Conservation (phyloP, 2,329 filamentous ascomycete species). For the Colletotrichum sp. region DNA sequence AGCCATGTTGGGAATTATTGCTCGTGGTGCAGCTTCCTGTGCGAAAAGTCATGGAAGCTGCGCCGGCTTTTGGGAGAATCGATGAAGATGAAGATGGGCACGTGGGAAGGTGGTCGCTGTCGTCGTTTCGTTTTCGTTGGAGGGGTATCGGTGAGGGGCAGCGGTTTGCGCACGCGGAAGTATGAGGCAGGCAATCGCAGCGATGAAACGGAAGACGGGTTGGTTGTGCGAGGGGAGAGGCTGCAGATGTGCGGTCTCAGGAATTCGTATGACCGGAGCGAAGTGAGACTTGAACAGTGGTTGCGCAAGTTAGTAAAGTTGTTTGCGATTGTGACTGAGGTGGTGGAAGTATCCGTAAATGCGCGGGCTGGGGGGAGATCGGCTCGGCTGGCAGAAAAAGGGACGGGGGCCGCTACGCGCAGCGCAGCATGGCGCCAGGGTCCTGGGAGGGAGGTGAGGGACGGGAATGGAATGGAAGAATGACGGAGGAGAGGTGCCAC, state of each 20-base stretch:
- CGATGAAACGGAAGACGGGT: background rate
- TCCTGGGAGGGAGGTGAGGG: background rate
- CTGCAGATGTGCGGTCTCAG: background rate
- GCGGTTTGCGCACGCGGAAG: background rate
- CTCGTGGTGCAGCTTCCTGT: conserved; percentile 44
- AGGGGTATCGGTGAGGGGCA: background rate
- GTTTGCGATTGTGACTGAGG: background rate
- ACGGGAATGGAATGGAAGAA: background rate
- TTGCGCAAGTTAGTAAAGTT: conserved; percentile 5
- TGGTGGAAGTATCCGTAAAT: conserved; percentile 1
- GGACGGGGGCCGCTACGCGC: background rate
- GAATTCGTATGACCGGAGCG: background rate
- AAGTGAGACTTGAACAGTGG: background rate
- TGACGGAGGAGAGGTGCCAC: background rate
- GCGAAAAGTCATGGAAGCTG: conserved; percentile 60
- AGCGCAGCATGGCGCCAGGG: background rate
- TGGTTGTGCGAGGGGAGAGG: background rate
- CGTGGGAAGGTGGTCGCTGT: background rate
- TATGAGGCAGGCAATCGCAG: background rate
- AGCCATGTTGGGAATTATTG: conserved; percentile 59
- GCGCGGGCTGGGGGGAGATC: conserved; percentile 3
- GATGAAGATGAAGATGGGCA: background rate
- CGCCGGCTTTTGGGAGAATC: conserved; percentile 16
- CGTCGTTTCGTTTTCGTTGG: conserved; percentile 2
- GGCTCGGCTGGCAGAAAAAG: background rate